Conservation (phyloP, 805 yeast species). For the Saturnispora hagleri region DNA sequence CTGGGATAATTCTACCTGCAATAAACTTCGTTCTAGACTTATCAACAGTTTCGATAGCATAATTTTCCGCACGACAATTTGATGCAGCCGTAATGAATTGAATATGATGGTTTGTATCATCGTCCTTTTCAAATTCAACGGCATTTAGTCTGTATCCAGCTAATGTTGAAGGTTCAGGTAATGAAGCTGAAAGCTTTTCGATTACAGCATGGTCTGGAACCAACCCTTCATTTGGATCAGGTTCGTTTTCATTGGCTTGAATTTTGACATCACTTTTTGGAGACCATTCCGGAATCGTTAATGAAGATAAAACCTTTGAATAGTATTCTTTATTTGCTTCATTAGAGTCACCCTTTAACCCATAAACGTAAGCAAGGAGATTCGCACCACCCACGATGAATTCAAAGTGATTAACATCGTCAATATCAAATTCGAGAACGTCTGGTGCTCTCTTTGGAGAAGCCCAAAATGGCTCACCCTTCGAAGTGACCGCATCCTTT, state of each 20-base stretch:
- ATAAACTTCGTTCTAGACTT: conserved; percentile 87
- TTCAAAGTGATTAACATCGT: conserved; percentile 68
- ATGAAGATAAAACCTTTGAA: conserved; percentile 39
- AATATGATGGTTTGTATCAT: conserved; percentile 92
- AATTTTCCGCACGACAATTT: conserved; percentile 89
- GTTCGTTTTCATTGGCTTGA: conserved; percentile 80
- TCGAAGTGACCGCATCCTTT: conserved; percentile 79
- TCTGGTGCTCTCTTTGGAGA: conserved; percentile 96
- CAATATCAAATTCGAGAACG: conserved; percentile 69
- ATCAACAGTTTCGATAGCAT: conserved; percentile 82
- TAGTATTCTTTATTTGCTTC: conserved; percentile 41
- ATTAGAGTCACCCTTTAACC: conserved; percentile 66
- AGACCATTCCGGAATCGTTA: conserved; percentile 52
- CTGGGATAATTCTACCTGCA: conserved; percentile 98
- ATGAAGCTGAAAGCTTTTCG: conserved; percentile 57
- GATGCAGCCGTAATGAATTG: conserved; percentile 95
- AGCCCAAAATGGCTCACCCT: conserved; percentile 94
- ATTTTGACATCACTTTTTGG: conserved; percentile 74
- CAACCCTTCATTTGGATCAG: conserved; percentile 63
- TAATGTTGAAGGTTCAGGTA: conserved; percentile 82
- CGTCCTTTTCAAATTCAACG: conserved; percentile 97
- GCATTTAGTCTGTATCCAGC: conserved; percentile 83
- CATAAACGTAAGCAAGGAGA: conserved; percentile 82
- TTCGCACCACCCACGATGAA: conserved; percentile 87
- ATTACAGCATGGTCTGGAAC: conserved; percentile 54